Percentiles rank a stretch among this genome's conserved stretches.
Conservation (phyloP, 148 eudicot species). For the Agrostemma githago region DNA sequence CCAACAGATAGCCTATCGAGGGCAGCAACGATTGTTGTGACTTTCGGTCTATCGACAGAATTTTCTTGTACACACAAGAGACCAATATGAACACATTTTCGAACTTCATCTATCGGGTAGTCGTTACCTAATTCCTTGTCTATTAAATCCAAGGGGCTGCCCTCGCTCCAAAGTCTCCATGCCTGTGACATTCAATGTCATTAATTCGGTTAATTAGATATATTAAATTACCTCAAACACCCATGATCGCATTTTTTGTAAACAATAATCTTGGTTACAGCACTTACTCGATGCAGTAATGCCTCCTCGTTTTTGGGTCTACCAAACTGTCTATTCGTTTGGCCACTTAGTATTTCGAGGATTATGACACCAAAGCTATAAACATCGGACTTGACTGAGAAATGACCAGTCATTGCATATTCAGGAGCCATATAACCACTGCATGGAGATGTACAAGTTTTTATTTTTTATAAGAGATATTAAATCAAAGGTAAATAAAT, state of each 20-base stretch:
- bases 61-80: constrained; percentile 35
- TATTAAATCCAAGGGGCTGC: constrained; percentile 7
- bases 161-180: constrained; percentile 21
- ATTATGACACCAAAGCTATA: constrained; percentile 27
- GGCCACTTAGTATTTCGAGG: constrained; percentile 33
- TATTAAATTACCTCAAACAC: neutral
- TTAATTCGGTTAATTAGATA: too few species aligned
- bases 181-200: constrained; percentile 5
- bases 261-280: neutral
- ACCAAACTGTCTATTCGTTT: constrained; percentile 12
- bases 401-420: constrained; percentile 22
- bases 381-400: constrained; percentile 20
- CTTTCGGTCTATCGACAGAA: constrained; percentile 25
- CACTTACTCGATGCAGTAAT: constrained; percentile 22
- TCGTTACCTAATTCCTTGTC: constrained; percentile 19
- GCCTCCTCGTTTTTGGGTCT: constrained; percentile 14
- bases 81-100: constrained; percentile 33
- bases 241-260: neutral
- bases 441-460: neutral
- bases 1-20: constrained; percentile 17
- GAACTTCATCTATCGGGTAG: constrained; percentile 18
- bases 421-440: constrained; percentile 43
- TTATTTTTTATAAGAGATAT: neutral
- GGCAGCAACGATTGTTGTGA: constrained; percentile 25
- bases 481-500: neutral